These are phyloP conservation scores for Lasiosphaeria miniovina DNA, from an alignment of 495 filamentous ascomycete genomes.

Conservation along the genomic window DNA sequence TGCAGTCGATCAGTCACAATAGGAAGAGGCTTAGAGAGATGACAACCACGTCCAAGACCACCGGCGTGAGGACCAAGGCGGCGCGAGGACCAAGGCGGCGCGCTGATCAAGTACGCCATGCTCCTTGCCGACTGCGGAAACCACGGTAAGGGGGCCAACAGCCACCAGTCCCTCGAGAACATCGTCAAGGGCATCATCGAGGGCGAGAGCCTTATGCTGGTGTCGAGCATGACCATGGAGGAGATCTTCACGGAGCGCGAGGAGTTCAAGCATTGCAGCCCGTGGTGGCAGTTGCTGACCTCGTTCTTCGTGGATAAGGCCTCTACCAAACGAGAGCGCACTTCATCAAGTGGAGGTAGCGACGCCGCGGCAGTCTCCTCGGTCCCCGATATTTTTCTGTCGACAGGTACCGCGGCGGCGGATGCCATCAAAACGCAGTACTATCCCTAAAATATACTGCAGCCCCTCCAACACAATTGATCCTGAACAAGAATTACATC, in stretches of 20 bases:
- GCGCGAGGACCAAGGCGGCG: slow-evolving; percentile 45
- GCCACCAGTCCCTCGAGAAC: slow-evolving; percentile 68
- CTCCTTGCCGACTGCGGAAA: slow-evolving; percentile 62
- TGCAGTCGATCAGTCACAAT: too few species aligned
- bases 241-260: slow-evolving; percentile 81
- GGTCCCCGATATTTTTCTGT: not conserved
- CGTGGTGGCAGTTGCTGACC: not conserved
- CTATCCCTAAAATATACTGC: not conserved
- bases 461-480: slow-evolving; percentile 6
- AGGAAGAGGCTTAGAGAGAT: too few species aligned
- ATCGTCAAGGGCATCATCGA: slow-evolving; percentile 89
- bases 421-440: not conserved
- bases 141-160: slow-evolving; percentile 31
- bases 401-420: not conserved
- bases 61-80: slow-evolving; percentile 13
- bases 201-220: slow-evolving; percentile 75
- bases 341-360: slow-evolving; percentile 7
- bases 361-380: not conserved
- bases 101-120: slow-evolving; percentile 74
- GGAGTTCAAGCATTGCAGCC: slow-evolving; percentile 67
- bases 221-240: slow-evolving; percentile 81
- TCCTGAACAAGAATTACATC: not conserved
- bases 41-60: too few species aligned
- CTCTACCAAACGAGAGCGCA: slow-evolving; percentile 42
- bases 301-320: slow-evolving; percentile 27